Base-by-base conservation (phyloP, 2,329 filamentous ascomycete species). In the Cladosporium sp. region DNA sequence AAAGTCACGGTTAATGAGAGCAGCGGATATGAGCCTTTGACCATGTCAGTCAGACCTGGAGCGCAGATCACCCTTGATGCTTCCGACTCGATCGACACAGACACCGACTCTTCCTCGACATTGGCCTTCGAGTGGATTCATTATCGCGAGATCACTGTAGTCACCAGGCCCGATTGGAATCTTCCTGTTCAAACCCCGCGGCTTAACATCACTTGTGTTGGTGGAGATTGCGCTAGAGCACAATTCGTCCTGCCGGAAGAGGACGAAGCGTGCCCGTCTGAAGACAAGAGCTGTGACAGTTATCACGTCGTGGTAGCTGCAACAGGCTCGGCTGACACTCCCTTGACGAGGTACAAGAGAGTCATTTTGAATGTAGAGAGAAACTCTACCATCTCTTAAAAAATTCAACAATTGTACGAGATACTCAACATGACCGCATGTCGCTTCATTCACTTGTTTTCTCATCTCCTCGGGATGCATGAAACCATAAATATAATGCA, bases 311-410 rank as follows among this genome's bases (percentile, higher is more conserved):
- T 44, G 11, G 27, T 44, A n/a, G 29, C 42, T 15, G 29, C 30
- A 7, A 44, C 29, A 7, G n/a, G 19, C 7, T 44, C 42, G 17
- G 42, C 29, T 2, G 18, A 36, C 1, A 13, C 18, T 6, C 42
- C 42, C 2, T 15, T 44, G 42, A 44, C 42, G 11, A 44, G 42
- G 42, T 44, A 44, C 29, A 44, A 44, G 29, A 34, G 42, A 15
- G 42, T 44, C 9, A 44, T 44, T 6, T n/a, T 44, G 27, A 22
- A 36, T 24, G 29, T 44, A 29, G 27, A 44, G 17, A 44, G 30
- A 13, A 20, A 36, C n/a, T 12, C 39, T 11, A 27, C 39, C 27
- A n/a, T 17, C 4, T 36, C 32, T n/a, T n/a, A n/a, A n/a, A n/a
- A n/a, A n/a, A n/a, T n/a, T n/a, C n/a, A n/a, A n/a, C n/a, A n/a